Conservation (phyloP, 2,329 filamentous ascomycete species). For the Diaporthe batatas region DNA sequence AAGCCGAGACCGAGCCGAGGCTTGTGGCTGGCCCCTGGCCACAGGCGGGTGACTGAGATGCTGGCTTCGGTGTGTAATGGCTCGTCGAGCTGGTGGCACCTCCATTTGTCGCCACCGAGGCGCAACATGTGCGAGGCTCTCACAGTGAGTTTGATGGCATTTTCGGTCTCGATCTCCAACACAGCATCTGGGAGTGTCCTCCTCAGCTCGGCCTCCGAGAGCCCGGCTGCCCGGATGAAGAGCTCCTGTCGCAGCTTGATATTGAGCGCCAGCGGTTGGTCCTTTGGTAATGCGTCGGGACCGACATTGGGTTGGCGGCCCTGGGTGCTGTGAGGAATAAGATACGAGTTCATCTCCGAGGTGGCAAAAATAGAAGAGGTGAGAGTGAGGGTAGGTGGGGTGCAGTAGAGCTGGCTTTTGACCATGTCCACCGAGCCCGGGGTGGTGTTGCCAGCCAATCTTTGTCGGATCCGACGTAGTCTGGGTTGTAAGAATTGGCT, state of each 20-base stretch:
- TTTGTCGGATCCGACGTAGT: neutral
- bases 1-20: slow-evolving; percentile 52
- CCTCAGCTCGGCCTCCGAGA: slow-evolving; percentile 13
- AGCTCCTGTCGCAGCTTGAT: slow-evolving; percentile 58
- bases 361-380: slow-evolving; percentile 55
- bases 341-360: slow-evolving; percentile 49
- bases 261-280: slow-evolving; percentile 54
- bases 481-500: slow-evolving; percentile 22
- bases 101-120: slow-evolving; percentile 43
- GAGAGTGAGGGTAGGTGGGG: slow-evolving; percentile 51
- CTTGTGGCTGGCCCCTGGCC: slow-evolving; percentile 37
- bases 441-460: neutral
- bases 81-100: slow-evolving; percentile 41
- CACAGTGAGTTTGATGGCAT: slow-evolving; percentile 56
- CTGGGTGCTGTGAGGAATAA: slow-evolving; percentile 51
- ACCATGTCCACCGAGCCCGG: slow-evolving; percentile 56
- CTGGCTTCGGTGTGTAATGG: slow-evolving; percentile 56
- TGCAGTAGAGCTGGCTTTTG: slow-evolving; percentile 49
- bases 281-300: slow-evolving; percentile 53
- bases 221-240: slow-evolving; percentile 41
- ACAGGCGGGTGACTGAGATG: slow-evolving; percentile 46
- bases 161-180: slow-evolving; percentile 53
- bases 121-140: slow-evolving; percentile 53
- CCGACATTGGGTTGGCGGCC: slow-evolving; percentile 57
- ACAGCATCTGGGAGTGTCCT: slow-evolving; percentile 46